Conservation (phyloP, 305 asterid species). For the Salvia sclarea region DNA sequence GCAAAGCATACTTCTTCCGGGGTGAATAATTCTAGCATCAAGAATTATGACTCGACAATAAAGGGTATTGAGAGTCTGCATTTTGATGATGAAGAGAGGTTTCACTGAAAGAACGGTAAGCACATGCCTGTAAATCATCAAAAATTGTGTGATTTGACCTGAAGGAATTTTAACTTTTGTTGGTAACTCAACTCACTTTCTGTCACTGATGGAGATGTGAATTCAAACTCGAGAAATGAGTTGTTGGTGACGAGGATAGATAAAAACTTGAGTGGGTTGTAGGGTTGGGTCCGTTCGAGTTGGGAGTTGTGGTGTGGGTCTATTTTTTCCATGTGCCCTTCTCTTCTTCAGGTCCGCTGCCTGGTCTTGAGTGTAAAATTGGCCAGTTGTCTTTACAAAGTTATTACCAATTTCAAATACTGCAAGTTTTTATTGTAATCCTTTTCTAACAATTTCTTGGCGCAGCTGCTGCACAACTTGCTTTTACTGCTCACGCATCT, state of each 20-base stretch:
- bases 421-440: conserved; percentile 22
- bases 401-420: conserved; percentile 32
- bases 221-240: conserved; percentile 34
- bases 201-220: conserved; percentile 34
- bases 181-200: conserved; percentile 22
- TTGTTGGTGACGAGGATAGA: conserved; percentile 30
- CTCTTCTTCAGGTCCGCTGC: conserved; percentile 32
- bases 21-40: conserved; percentile 44
- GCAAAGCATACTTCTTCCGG: conserved; percentile 55
- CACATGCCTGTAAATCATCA: conserved; percentile 41
- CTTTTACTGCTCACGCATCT: conserved; percentile 19
- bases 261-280: conserved; percentile 32
- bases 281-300: conserved; percentile 24
- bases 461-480: conserved; percentile 9
- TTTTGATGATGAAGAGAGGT: conserved; percentile 67
- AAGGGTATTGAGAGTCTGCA: conserved; percentile 75
- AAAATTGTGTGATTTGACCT: conserved; percentile 37
- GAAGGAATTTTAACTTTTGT: conserved; percentile 32
- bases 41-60: conserved; percentile 67
- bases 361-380: conserved; percentile 27
- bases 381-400: conserved; percentile 27
- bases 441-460: conserved; percentile 17
- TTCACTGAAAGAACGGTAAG: conserved; percentile 31
- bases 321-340: conserved; percentile 46
- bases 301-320: conserved; percentile 46